Evolutionary conservation across 1,284 basidiomycete species (phyloP).

Genomic region (Microbotryomycetes sp.): DNA sequence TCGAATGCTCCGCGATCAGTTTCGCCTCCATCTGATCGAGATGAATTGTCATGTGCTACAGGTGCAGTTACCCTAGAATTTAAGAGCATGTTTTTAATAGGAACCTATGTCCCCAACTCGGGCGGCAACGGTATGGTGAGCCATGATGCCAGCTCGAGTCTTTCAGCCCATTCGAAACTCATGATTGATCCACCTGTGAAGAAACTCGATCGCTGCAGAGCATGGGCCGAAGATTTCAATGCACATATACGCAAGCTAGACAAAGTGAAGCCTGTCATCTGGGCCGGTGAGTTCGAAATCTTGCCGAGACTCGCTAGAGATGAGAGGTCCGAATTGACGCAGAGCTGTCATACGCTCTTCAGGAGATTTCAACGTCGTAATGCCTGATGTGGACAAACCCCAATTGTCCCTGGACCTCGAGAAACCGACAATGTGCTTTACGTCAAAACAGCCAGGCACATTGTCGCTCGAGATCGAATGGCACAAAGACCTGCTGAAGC

Average conservation of each 20-base stretch:
- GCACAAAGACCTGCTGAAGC: constrained; percentile 47
- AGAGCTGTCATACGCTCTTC: too few relatives aligned
- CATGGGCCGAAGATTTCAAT: constrained; percentile 69
- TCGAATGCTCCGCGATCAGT: too few relatives aligned
- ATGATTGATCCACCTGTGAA: too few relatives aligned
- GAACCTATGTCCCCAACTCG: constrained; percentile 74
- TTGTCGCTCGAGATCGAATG: constrained; percentile 34
- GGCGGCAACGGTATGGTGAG: constrained; percentile 60
- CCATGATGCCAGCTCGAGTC: too few relatives aligned
- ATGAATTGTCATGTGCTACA: background rate
- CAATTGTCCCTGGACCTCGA: constrained; percentile 40
- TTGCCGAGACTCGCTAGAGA: constrained; percentile 62
- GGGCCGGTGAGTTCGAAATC: constrained; percentile 77
- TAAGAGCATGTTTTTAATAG: constrained; percentile 60
- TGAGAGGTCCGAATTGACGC: constrained; percentile 50
- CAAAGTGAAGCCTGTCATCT: constrained; percentile 72
- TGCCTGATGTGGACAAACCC: background rate
- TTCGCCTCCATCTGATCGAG: background rate
- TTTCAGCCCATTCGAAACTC: too few relatives aligned
- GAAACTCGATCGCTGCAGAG: constrained; percentile 64
- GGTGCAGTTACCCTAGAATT: constrained; percentile 70
- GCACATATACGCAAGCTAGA: constrained; percentile 65
- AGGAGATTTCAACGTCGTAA: constrained; percentile 32
- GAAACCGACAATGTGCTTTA: background rate
- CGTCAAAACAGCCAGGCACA: constrained; percentile 10